These are phyloP conservation scores for Yamadazyma nakazawae DNA, from an alignment of 805 yeast genomes.

Conservation along the genomic window DNA sequence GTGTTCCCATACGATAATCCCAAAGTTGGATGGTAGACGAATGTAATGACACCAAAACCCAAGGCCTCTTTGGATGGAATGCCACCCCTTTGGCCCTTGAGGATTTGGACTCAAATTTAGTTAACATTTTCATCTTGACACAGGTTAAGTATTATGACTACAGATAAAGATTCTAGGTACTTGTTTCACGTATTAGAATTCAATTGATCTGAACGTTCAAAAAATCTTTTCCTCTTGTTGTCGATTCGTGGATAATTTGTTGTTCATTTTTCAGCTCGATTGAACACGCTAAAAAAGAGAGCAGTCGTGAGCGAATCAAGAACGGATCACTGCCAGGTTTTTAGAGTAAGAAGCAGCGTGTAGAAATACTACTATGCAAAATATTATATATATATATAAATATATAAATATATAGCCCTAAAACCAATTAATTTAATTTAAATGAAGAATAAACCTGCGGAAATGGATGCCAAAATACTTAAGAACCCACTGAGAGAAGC, in stretches of 20 bases:
- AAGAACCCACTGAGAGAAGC: slow-evolving; percentile 11
- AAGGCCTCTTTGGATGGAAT: slow-evolving; percentile 92
- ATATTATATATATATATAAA: no score
- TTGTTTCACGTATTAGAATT: slow-evolving; percentile 1
- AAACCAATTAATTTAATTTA: not conserved
- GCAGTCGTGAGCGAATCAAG: no score
- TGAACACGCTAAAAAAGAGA: slow-evolving; percentile 10
- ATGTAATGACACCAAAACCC: slow-evolving; percentile 92
- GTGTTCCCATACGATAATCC: slow-evolving; percentile 99
- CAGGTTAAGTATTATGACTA: not conserved
- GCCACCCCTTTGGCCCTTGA: slow-evolving; percentile 98
- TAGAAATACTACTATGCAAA: no score
- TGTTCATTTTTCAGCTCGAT: slow-evolving; percentile 9
- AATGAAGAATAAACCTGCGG: slow-evolving; percentile 16
- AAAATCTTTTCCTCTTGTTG: slow-evolving; percentile 7
- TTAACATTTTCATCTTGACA: slow-evolving; percentile 69
- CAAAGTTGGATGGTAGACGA: slow-evolving; percentile 98
- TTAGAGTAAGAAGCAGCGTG: no score
- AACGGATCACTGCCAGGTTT: no score
- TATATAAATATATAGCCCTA: not conserved
- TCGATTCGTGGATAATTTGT: slow-evolving; percentile 12
- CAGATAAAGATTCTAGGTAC: not conserved
- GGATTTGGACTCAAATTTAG: slow-evolving; percentile 92
- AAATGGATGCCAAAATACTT: slow-evolving; percentile 19
- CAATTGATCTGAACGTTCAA: slow-evolving; percentile 4